phyloP scores from a whole-genome alignment of 2,329 filamentous ascomycete species.

The Ceratocystiopsis minuta region DNA sequence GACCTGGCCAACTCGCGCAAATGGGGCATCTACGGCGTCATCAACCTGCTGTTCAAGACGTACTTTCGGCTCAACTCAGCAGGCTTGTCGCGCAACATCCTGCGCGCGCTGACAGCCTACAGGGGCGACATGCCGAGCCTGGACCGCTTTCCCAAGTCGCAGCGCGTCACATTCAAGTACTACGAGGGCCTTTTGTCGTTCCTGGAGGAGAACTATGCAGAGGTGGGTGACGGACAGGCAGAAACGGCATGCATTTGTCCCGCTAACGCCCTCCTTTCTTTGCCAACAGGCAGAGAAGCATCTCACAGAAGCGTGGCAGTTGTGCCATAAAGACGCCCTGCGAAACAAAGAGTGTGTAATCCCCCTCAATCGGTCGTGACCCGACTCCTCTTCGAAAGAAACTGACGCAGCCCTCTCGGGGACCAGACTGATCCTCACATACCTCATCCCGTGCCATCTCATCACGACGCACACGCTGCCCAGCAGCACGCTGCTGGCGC shows the following conservation, averaged over 20 bases:
- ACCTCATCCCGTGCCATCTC: constrained; percentile 84
- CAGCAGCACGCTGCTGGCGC: constrained; percentile 48
- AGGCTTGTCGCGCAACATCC: constrained; percentile 73
- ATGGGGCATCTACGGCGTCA: constrained; percentile 93
- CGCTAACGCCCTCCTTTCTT: background rate
- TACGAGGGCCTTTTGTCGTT: constrained; percentile 90
- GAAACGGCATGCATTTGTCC: background rate
- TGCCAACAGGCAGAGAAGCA: constrained; percentile 51
- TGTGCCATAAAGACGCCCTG: constrained; percentile 55
- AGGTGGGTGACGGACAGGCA: constrained; percentile 33
- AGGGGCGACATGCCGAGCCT: constrained; percentile 64
- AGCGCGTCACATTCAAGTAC: constrained; percentile 91
- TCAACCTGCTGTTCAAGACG: constrained; percentile 92
- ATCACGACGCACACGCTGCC: constrained; percentile 78
- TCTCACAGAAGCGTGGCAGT: constrained; percentile 62
- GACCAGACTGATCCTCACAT: constrained; percentile 68
- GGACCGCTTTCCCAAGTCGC: constrained; percentile 66
- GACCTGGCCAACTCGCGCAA: constrained; percentile 72
- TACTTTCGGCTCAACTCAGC: constrained; percentile 93
- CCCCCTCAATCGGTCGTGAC: background rate
- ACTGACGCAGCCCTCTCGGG: too few species aligned
- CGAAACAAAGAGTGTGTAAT: constrained; percentile 63
- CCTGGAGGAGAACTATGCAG: constrained; percentile 77
- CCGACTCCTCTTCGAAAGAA: too few species aligned
- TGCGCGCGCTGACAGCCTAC: constrained; percentile 66